Conservation (phyloP, 441 rosid genomes). For the Heliophila coronopifolia region DNA sequence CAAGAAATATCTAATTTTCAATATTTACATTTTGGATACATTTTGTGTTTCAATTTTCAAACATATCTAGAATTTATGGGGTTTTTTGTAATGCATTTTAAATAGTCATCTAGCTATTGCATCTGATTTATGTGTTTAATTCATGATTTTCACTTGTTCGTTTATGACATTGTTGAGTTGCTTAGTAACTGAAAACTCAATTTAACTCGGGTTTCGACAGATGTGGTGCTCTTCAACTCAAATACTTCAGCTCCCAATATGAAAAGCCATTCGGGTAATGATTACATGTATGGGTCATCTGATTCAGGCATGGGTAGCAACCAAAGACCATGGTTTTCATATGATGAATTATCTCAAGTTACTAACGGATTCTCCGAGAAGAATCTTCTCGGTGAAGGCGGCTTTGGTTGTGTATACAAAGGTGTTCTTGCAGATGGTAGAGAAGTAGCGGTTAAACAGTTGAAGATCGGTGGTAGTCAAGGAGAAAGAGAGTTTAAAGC, state of each 20-base stretch:
- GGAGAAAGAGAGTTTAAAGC: slow-evolving; percentile 94
- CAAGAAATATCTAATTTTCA: no score
- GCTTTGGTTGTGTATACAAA: slow-evolving; percentile 81
- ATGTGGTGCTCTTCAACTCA: slow-evolving; percentile 27
- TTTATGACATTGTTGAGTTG: slow-evolving; percentile 31
- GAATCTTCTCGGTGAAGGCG: slow-evolving; percentile 83
- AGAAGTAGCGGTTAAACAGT: slow-evolving; percentile 79
- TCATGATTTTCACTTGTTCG: no score
- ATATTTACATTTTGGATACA: no score
- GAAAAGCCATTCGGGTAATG: slow-evolving; percentile 29
- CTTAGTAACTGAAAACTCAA: slow-evolving; percentile 42
- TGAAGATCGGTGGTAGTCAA: slow-evolving; percentile 72
- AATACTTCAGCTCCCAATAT: slow-evolving; percentile 30
- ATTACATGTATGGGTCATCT: slow-evolving; percentile 37
- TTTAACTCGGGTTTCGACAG: slow-evolving; percentile 38
- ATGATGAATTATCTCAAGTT: slow-evolving; percentile 63
- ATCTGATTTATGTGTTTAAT: no score
- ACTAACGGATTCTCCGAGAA: slow-evolving; percentile 67
- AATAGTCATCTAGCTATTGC: no score
- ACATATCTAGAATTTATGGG: no score
- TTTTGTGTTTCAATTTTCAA: no score
- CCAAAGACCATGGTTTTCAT: slow-evolving; percentile 59
- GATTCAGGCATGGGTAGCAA: slow-evolving; percentile 51
- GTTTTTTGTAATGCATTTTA: no score
- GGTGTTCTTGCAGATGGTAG: slow-evolving; percentile 68